A percentile compares a stretch with the other conserved stretches of the same genome.
These are phyloP conservation scores for Quillaja saponaria DNA, from an alignment of 306 rosid species.

Conservation along the genomic window DNA sequence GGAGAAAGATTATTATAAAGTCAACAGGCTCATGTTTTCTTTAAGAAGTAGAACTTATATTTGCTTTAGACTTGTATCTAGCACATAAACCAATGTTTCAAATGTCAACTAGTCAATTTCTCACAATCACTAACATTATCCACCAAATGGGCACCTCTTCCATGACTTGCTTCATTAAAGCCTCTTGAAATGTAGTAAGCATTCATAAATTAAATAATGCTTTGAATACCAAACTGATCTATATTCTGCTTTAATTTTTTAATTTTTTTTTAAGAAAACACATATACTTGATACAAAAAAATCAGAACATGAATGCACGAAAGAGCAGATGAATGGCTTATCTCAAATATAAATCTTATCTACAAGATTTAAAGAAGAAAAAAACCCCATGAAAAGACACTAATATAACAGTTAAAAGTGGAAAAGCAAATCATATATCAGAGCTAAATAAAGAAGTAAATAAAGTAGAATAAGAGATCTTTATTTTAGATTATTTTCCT, in stretches of 20 bases:
- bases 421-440: constrained; percentile 5
- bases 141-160: neutral
- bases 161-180: neutral
- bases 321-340: constrained; percentile 13
- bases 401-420: neutral
- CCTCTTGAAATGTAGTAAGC: neutral
- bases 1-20: constrained; percentile 4
- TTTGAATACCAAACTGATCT: neutral
- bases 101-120: no score
- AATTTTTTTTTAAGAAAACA: neutral
- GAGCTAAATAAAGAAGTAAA: constrained; percentile 9
- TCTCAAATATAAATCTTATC: neutral
- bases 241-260: neutral
- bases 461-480: neutral
- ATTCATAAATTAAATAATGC: neutral
- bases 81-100: no score
- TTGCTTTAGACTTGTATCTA: neutral
- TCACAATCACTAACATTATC: no score
- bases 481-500: neutral
- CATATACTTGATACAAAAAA: neutral
- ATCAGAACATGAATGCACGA: neutral
- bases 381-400: neutral
- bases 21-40: constrained; percentile 3
- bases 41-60: no score
- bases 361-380: constrained; percentile 9